Conservation (phyloP, 176 grass and related monocot species). For the Carex cristatella region DNA sequence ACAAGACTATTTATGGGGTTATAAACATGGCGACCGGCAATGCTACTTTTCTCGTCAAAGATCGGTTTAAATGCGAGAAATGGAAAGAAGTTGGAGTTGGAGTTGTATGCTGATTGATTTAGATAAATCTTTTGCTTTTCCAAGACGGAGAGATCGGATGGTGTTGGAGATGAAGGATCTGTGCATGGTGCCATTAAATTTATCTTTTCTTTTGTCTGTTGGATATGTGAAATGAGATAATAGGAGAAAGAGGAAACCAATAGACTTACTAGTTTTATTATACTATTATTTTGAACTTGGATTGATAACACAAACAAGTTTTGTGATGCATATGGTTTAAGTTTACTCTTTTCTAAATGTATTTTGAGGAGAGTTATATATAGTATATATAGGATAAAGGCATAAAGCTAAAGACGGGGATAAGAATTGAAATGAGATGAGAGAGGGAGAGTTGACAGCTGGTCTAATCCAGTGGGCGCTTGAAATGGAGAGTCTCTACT, state of each 20-base stretch:
- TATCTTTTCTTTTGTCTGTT: background rate
- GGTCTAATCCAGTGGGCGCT: background rate
- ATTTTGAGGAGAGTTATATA: conserved; percentile 13
- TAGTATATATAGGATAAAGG: background rate
- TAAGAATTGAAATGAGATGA: conserved; percentile 12
- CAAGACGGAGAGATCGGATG: conserved; percentile 27
- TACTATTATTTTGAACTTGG: background rate
- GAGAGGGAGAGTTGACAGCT: conserved; percentile 6
- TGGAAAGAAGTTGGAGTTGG: background rate
- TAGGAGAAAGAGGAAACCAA: background rate
- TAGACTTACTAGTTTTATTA: background rate
- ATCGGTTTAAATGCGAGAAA: conserved; percentile 12
- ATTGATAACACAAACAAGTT: background rate
- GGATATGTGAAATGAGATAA: background rate
- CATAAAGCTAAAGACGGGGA: background rate
- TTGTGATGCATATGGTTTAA: background rate
- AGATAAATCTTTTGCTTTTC: conserved; percentile 30
- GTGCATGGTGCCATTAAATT: conserved; percentile 50
- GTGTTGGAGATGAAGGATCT: conserved; percentile 11
- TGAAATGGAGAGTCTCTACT: conserved; percentile 13
- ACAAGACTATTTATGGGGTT: background rate
- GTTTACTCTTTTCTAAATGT: background rate
- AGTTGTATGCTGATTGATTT: conserved; percentile 27
- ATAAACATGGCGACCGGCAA: background rate
- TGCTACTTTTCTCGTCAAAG: background rate